phyloP scores from a whole-genome alignment of 169 alveolate genomes.

The Ichthyophthirius multifiliis region DNA sequence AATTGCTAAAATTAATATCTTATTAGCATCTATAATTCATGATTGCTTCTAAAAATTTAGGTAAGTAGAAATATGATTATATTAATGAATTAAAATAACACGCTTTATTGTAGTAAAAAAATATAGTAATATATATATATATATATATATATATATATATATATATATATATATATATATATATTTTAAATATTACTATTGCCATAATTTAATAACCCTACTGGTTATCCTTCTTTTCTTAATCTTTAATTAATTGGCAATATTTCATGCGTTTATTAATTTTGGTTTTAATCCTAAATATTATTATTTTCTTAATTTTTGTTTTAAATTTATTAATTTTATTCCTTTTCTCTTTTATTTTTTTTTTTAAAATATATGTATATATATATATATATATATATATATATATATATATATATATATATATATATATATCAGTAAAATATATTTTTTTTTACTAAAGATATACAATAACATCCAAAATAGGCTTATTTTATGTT shows the following conservation, averaged over 20 bases:
- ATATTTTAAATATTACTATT: not conserved
- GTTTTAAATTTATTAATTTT: too few species aligned
- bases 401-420: not conserved
- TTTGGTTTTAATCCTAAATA: not conserved
- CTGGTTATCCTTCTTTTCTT: conserved; percentile 1
- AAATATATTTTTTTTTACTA: not conserved
- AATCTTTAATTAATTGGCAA: not conserved
- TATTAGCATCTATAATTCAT: conserved; percentile 1
- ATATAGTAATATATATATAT: not conserved
- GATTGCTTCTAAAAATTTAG: conserved; percentile 5
- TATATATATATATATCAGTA: not conserved
- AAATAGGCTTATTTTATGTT: not conserved
- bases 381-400: not conserved
- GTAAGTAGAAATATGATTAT: not conserved
- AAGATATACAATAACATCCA: not conserved
- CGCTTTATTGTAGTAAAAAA: not conserved
- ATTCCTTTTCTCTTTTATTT: not conserved
- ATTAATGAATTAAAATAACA: conserved; percentile 17
- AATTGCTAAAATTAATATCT: not conserved
- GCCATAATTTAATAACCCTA: conserved; percentile 4
- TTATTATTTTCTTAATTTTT: too few species aligned
- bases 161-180: not conserved
- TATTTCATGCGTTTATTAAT: not conserved
- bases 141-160: not conserved
- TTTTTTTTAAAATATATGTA: too few species aligned